Base-by-base conservation (phyloP, 2,329 filamentous ascomycete species). In the Pezicula neosporulosa region DNA sequence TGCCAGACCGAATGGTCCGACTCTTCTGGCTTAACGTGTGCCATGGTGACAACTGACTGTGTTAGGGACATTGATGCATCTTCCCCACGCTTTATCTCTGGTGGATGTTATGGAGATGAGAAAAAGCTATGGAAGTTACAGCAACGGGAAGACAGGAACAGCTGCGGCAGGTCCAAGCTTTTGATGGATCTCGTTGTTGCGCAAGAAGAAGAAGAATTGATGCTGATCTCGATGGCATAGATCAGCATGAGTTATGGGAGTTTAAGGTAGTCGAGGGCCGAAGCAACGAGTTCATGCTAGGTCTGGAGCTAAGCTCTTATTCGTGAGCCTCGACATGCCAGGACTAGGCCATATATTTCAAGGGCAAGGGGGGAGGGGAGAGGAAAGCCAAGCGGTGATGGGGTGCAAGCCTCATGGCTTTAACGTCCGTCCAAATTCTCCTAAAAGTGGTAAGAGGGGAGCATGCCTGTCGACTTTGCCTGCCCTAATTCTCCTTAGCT, bases 1-100 rank as follows among this genome's bases (percentile, higher is more conserved):
- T 64, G 63, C 63, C 63, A 66, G 52, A 64, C 52, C 38, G 63
- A 60, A 52, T 55, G 55, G 47, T 64, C 58, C 46, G 60, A 54
- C 48, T 65, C 61, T 58, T 64, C 63, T 63, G 63, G 62, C 63
- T 65, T 64, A 49, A 63, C 54, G 55, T 61, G 58, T 49, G 63
- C 61, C 63, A 65, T 66, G 56, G 63, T 64, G 56, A 64, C 30
- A 33, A 33, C 43, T 56, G 59, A 60, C 35, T 62, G 60, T 54
- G 63, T 66, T 36, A 56, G 51, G 59, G 63, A 64, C 63, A 66
- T 66, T 47, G 62, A 63, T 54, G 53, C 57, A 61, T 61, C 50
- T 44, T 56, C 53, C 54, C 47, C 48, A 35, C 37, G 53, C 19
- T 33, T 52, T 51, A 54, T 52, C 41, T 35, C 37, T 15, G 35